A percentile compares a stretch with the other conserved stretches of the same genome.
Conservation (phyloP, 495 filamentous ascomycete genomes). For the Delitschia confertaspora region DNA sequence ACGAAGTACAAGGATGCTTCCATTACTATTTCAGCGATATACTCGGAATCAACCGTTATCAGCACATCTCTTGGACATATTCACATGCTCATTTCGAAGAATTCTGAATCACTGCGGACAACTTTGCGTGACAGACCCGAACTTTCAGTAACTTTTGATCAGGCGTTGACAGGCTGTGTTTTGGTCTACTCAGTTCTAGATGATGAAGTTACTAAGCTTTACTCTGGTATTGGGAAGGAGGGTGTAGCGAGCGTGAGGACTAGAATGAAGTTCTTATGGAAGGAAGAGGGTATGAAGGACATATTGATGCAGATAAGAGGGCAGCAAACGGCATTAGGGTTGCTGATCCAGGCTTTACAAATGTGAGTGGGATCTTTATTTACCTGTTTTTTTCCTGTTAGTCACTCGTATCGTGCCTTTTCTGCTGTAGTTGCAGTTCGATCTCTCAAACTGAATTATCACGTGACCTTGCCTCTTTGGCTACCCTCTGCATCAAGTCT, state of each 20-base stretch:
- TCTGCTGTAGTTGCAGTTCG: too few species aligned
- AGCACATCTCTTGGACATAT: conserved; percentile 1
- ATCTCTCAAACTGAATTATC: too few species aligned
- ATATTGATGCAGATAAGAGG: conserved; percentile 3
- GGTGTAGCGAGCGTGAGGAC: not conserved
- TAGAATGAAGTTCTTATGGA: conserved; percentile 2
- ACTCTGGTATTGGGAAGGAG: not conserved
- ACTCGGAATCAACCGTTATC: conserved; percentile 3
- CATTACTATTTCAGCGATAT: conserved; percentile 3
- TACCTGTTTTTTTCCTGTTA: not conserved
- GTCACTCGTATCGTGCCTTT: too few species aligned
- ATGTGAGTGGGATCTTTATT: conserved; percentile 1
- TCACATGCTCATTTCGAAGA: conserved; percentile 1
- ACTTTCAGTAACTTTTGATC: not conserved
- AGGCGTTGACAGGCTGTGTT: conserved; percentile 5
- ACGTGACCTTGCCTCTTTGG: too few species aligned
- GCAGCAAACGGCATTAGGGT: conserved; percentile 1
- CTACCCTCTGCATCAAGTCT: too few species aligned
- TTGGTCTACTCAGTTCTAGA: conserved; percentile 6
- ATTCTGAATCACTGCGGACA: conserved; percentile 2
- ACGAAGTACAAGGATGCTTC: conserved; percentile 9
- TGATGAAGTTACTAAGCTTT: conserved; percentile 1
- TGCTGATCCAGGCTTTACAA: not conserved
- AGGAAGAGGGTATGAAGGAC: conserved; percentile 5
- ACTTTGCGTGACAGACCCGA: not conserved